A percentile compares a stretch with the other conserved stretches of the same genome.
Conservation (phyloP, 164 flowering plant species). For the Piper longum region DNA sequence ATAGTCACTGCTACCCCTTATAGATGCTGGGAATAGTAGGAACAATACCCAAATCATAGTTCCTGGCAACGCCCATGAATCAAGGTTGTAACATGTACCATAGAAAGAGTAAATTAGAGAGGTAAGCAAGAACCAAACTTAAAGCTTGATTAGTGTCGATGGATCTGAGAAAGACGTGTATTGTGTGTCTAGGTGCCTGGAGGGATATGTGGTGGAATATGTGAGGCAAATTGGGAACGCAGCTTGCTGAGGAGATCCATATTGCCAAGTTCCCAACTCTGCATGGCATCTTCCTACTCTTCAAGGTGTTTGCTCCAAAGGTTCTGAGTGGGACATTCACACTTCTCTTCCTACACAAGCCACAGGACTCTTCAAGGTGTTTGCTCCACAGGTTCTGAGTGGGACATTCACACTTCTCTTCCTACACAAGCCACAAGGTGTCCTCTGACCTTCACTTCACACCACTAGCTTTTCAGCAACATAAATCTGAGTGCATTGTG, state of each 20-base stretch:
- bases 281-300: slow-evolving; percentile 67
- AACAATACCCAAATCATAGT: too few relatives aligned
- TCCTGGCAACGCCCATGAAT: too few relatives aligned
- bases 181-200: slow-evolving; percentile 36
- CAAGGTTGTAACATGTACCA: too few relatives aligned
- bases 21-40: too few relatives aligned
- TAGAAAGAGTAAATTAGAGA: neutral
- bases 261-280: slow-evolving; percentile 69
- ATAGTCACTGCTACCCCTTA: too few relatives aligned
- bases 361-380: slow-evolving; percentile 44
- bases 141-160: neutral
- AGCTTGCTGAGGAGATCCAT: slow-evolving; percentile 70
- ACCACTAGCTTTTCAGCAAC: slow-evolving; percentile 16
- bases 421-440: slow-evolving; percentile 17
- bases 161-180: neutral
- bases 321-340: slow-evolving; percentile 67
- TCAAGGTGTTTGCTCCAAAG: slow-evolving; percentile 61
- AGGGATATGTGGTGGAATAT: slow-evolving; percentile 44
- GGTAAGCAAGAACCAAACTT: neutral
- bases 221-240: slow-evolving; percentile 61
- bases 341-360: slow-evolving; percentile 32
- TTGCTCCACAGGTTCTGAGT: slow-evolving; percentile 53
- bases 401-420: slow-evolving; percentile 71
- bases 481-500: slow-evolving; percentile 10
- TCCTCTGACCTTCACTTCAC: slow-evolving; percentile 16